Evolutionary conservation across 371 early-diverging fungal genomes (phyloP).

Genomic region (Actinomortierella ambigua): DNA sequence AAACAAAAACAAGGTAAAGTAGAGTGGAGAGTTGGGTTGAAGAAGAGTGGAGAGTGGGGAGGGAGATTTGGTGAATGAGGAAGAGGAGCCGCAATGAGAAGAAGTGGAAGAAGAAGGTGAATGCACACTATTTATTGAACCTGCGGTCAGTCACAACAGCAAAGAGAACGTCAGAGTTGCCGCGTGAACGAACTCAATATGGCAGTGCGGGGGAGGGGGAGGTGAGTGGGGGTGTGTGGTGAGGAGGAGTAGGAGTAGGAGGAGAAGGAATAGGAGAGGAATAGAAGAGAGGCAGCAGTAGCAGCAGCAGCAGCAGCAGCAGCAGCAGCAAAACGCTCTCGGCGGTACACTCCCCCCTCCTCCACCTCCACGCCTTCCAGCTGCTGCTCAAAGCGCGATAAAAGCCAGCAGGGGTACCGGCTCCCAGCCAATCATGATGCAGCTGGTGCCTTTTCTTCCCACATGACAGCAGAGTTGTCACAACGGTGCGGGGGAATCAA

Average conservation of each 20-base stretch:
- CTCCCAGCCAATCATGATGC: too few species aligned
- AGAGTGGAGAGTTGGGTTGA: conserved; percentile 8
- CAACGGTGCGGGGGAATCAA: too few species aligned
- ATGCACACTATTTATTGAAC: background rate
- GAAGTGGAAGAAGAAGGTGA: conserved; percentile 9
- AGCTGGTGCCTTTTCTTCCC: too few species aligned
- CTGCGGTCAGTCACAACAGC: background rate
- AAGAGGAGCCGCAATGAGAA: conserved; percentile 1
- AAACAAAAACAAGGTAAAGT: conserved; percentile 10
- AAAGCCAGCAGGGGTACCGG: conserved; percentile 6
- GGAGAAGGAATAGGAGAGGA: conserved; percentile 9
- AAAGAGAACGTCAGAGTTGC: background rate
- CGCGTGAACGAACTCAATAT: background rate
- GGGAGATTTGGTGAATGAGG: background rate
- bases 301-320: too few species aligned
- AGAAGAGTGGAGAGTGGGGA: conserved; percentile 12
- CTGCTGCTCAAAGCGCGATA: background rate
- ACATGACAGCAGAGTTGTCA: too few species aligned
- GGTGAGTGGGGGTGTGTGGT: conserved; percentile 7
- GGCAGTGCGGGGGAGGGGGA: too few species aligned
- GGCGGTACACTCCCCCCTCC: too few species aligned
- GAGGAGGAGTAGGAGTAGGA: conserved; percentile 11
- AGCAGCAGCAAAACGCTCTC: too few species aligned
- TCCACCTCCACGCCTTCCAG: too few species aligned
- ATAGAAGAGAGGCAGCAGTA: conserved; percentile 7